These are phyloP conservation scores for Fusarium sp. DNA, from an alignment of 2,329 filamentous ascomycete species.

Conservation along the genomic window DNA sequence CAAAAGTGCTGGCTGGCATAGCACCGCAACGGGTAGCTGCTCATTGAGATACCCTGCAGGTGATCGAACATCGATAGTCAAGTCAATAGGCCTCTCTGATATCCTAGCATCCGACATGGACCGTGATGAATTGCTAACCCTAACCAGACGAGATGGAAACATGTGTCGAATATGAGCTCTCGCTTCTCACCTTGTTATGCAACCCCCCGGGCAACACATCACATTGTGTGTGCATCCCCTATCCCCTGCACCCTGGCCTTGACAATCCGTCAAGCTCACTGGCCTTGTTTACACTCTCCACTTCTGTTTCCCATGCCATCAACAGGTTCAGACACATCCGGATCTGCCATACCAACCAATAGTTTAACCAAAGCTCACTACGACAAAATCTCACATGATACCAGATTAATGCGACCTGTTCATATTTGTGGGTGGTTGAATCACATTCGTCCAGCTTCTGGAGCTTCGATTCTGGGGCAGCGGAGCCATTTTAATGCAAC, in stretches of 20 bases:
- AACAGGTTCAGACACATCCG: constrained; percentile 33
- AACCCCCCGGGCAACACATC: constrained; percentile 36
- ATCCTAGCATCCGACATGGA: constrained; percentile 14
- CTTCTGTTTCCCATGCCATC: constrained; percentile 26
- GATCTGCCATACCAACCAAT: constrained; percentile 30
- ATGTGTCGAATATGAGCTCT: constrained; percentile 38
- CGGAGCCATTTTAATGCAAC: constrained; percentile 30
- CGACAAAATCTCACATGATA: constrained; percentile 46
- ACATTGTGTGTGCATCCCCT: constrained; percentile 35
- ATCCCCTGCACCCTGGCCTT: constrained; percentile 18
- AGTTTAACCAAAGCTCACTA: constrained; percentile 18
- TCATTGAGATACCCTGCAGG: constrained; percentile 31
- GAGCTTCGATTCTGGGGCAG: constrained; percentile 20
- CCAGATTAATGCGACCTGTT: constrained; percentile 44
- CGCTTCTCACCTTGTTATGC: constrained; percentile 36
- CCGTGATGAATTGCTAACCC: constrained; percentile 17
- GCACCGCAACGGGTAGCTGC: constrained; percentile 27
- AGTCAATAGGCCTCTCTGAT: constrained; percentile 31
- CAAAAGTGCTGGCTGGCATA: constrained; percentile 33
- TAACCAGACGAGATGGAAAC: constrained; percentile 18
- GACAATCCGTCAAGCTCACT: constrained; percentile 36
- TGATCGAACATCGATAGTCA: constrained; percentile 22
- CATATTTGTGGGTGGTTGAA: constrained; percentile 37
- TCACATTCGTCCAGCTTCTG: constrained; percentile 28
- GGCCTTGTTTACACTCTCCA: constrained; percentile 13